Evolutionary conservation across 768 basidiomycete species (phyloP).

Genomic region (Leucosporidium scottii): DNA sequence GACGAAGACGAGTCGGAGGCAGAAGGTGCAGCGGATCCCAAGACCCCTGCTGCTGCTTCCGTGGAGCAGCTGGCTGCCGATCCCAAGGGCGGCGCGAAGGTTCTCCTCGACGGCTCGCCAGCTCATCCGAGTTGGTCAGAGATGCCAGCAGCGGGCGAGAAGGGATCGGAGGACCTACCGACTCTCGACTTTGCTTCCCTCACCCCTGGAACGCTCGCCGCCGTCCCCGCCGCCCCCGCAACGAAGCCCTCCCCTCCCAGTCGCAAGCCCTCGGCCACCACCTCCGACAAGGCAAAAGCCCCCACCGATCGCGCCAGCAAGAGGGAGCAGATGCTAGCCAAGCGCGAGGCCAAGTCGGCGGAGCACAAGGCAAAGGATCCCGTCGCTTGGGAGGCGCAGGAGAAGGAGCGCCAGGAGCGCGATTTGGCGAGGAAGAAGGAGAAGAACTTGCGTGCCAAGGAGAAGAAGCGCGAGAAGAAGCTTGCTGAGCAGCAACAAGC

Average conservation of each 20-base stretch:
- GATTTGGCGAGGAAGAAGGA: constrained; percentile 5
- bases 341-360: constrained; percentile 14
- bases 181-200: background rate
- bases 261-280: background rate
- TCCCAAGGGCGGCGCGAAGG: too few relatives aligned
- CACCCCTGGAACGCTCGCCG: constrained; percentile 14
- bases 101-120: background rate
- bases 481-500: background rate
- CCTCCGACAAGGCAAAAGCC: background rate
- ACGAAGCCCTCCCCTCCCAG: background rate
- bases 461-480: constrained; percentile 9
- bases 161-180: background rate
- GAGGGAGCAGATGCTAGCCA: constrained; percentile 7
- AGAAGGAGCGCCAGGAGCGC: constrained; percentile 10
- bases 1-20: constrained; percentile 1
- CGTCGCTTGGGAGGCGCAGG: constrained; percentile 15
- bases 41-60: background rate
- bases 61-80: background rate
- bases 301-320: constrained; percentile 1
- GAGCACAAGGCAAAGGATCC: constrained; percentile 24
- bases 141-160: background rate
- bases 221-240: constrained; percentile 3
- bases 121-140: too few relatives aligned
- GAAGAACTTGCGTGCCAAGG: constrained; percentile 11
- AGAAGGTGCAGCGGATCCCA: background rate